Conservation (phyloP, 495 filamentous ascomycete genomes). For the Tetracladium marchalianum region DNA sequence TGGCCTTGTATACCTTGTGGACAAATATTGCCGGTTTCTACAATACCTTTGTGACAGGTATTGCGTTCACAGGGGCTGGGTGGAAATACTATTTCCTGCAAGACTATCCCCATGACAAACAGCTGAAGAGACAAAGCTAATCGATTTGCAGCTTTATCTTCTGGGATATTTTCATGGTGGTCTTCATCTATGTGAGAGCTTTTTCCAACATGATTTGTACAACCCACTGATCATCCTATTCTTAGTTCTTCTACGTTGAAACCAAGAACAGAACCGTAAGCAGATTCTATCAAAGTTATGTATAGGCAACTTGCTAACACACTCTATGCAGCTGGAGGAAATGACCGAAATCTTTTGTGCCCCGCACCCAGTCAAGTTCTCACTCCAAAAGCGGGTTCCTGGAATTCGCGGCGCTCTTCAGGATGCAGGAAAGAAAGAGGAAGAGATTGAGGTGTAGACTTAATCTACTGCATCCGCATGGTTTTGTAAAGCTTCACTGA, state of each 20-base stretch:
- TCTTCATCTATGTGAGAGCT: slow-evolving; percentile 31
- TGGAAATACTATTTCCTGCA: slow-evolving; percentile 39
- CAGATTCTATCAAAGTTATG: too few relatives aligned
- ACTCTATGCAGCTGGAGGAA: background rate
- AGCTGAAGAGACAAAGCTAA: slow-evolving; percentile 22
- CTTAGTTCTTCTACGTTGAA: background rate
- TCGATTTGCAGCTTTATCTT: slow-evolving; percentile 42
- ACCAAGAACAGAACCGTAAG: background rate
- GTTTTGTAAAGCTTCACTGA: too few relatives aligned
- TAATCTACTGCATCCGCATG: too few relatives aligned
- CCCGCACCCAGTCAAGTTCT: too few relatives aligned
- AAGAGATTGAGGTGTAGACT: too few relatives aligned
- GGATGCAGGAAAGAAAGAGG: too few relatives aligned
- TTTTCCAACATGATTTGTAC: slow-evolving; percentile 33
- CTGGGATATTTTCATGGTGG: slow-evolving; percentile 45
- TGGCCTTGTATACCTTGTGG: slow-evolving; percentile 28
- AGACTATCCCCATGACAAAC: background rate
- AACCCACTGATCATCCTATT: background rate
- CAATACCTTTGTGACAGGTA: slow-evolving; percentile 41
- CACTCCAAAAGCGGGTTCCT: too few relatives aligned
- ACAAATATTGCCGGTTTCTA: slow-evolving; percentile 37
- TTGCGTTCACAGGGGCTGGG: slow-evolving; percentile 40
- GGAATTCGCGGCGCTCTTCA: too few relatives aligned
- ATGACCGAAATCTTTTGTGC: background rate
- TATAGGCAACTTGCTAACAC: too few relatives aligned